These are phyloP conservation scores for Mycena capillaripes DNA, from an alignment of 768 basidiomycete genomes.

Conservation along the genomic window DNA sequence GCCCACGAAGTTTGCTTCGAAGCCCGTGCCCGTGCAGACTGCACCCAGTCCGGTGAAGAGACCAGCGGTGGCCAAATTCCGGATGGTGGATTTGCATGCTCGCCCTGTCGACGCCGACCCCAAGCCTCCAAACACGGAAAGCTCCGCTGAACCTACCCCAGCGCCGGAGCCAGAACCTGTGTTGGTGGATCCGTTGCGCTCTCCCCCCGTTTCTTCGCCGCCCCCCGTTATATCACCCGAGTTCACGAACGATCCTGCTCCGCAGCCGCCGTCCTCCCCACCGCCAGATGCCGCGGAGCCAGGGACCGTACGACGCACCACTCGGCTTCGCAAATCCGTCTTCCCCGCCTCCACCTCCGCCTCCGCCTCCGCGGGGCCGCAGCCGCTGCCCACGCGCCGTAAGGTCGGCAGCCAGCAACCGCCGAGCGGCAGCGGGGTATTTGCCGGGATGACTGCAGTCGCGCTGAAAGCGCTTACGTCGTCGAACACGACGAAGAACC, in stretches of 20 bases:
- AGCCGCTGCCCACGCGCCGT: slow-evolving; percentile 57
- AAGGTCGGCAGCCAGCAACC: slow-evolving; percentile 50
- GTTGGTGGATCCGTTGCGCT: not conserved
- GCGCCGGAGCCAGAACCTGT: not conserved
- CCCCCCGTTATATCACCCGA: not conserved
- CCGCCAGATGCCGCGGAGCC: slow-evolving; percentile 3
- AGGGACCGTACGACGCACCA: slow-evolving; percentile 59
- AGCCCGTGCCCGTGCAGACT: slow-evolving; percentile 3
- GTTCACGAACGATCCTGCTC: slow-evolving; percentile 5
- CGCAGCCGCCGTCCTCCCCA: slow-evolving; percentile 24
- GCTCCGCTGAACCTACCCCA: not conserved
- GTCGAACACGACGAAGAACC: slow-evolving; percentile 81
- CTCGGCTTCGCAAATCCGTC: slow-evolving; percentile 61
- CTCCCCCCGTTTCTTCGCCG: slow-evolving; percentile 20
- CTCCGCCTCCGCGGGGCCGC: slow-evolving; percentile 26
- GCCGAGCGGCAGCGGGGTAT: slow-evolving; percentile 57
- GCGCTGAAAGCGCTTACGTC: slow-evolving; percentile 80
- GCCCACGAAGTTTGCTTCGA: slow-evolving; percentile 27
- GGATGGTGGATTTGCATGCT: slow-evolving; percentile 35
- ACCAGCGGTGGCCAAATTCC: slow-evolving; percentile 29
- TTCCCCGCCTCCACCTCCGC: slow-evolving; percentile 28
- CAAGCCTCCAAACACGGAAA: not conserved
- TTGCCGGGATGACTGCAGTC: slow-evolving; percentile 77
- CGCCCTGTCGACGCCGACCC: slow-evolving; percentile 3
- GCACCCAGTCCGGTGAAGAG: slow-evolving; percentile 24